Conservation (phyloP, 192 early-diverging fungal genomes). For the Backusella mclennaniae region DNA sequence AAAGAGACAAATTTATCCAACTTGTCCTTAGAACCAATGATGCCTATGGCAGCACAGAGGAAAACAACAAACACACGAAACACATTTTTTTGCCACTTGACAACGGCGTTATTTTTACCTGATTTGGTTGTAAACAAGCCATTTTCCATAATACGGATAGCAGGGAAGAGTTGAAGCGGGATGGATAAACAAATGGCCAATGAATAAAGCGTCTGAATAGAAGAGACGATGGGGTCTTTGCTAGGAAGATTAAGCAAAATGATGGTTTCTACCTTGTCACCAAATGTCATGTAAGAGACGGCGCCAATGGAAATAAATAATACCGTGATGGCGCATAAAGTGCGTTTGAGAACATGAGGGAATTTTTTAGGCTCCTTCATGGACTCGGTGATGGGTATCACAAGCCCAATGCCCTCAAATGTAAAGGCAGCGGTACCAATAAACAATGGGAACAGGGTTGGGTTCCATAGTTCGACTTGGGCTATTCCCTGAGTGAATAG, state of each 20-base stretch:
- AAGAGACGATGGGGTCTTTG: conserved; percentile 47
- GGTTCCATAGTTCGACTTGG: conserved; percentile 64
- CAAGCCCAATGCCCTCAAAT: conserved; percentile 86
- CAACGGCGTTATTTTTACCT: conserved; percentile 52
- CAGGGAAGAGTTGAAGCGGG: conserved; percentile 71
- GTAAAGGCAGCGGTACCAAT: conserved; percentile 93
- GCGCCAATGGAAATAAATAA: conserved; percentile 48
- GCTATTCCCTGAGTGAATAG: conserved; percentile 60
- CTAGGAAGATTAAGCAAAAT: conserved; percentile 70
- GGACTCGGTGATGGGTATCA: conserved; percentile 53
- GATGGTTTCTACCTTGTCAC: conserved; percentile 66
- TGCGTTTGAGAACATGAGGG: conserved; percentile 44
- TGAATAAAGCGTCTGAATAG: conserved; percentile 69
- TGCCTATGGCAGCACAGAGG: conserved; percentile 55
- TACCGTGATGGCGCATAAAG: conserved; percentile 42
- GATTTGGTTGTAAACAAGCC: conserved; percentile 52
- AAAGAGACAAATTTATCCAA: conserved; percentile 73
- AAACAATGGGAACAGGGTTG: conserved; percentile 79
- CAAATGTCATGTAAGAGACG: conserved; percentile 66
- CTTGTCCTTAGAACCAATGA: conserved; percentile 55
- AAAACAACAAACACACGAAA: conserved; percentile 58
- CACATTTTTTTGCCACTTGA: conserved; percentile 80
- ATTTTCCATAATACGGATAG: conserved; percentile 67
- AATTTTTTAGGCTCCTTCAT: conserved; percentile 59
- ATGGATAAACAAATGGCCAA: conserved; percentile 75